Base-by-base conservation (phyloP, 164 flowering plant genomes). In the Nelumbo lutea region DNA sequence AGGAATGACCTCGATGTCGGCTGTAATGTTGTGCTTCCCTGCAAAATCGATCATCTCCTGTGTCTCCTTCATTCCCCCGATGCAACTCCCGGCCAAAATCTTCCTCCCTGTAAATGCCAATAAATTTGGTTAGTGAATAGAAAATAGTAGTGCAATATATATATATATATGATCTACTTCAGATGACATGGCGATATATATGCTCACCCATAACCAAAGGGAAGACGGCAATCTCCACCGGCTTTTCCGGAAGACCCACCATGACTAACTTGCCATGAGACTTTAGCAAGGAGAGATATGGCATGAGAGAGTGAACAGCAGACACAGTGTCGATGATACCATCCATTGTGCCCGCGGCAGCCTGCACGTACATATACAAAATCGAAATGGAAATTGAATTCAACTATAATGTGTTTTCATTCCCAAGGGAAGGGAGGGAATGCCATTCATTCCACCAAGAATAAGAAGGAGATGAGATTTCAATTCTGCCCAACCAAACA, bases 311-410 rank as follows among this genome's bases (percentile, higher is more conserved):
- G 56, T 86, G 90, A 8, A 0, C 5, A 0, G 81, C 83, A 40
- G 89, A 78, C 0, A 85, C 85, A 0, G 84, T 85, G 58, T 83
- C 87, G 2, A 85, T 52, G 39, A 85, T 82, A 51, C 78, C 84
- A 61, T 85, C 89, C 77, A 85, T 13, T 3, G 80, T 77, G 6
- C 84, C 75, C 56, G 44, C 60, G 7, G 77, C 82, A 66, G 83
- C 84, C 84, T 84, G 67, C n/a, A 75, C 11, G 60, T 43, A 4
- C 39, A 56, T 9, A 9, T 9, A 47, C 6, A 5, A 47, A 9
- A 27, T 27, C 27, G 51, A 47, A 47, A 47, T 47, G 9, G 51
- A 0, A 47, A 47, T 9, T 9, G 6, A 47, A 47, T 47, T 47
- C 9, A 47, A 47, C 51, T 27, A 27, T 0, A 27, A 27, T 27